Evolutionary conservation across 257 asterid genomes (phyloP).

Genomic region (Apocynum venetum): DNA sequence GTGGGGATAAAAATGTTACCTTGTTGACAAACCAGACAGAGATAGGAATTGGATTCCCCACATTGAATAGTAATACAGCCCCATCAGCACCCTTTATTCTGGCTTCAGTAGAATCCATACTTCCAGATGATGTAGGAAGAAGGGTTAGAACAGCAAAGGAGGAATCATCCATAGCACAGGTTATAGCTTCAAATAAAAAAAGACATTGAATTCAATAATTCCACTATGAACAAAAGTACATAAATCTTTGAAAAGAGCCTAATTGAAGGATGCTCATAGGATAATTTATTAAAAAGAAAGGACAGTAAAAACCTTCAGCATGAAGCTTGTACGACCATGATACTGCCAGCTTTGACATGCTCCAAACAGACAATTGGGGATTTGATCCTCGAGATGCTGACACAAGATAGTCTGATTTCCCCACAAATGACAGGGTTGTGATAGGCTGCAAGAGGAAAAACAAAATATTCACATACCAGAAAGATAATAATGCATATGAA

Average conservation of each 20-base stretch:
- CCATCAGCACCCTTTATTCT: constrained; percentile 41
- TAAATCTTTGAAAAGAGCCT: not conserved
- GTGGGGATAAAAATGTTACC: constrained; percentile 35
- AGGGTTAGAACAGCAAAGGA: constrained; percentile 72
- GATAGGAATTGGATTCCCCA: constrained; percentile 60
- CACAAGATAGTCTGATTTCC: constrained; percentile 73
- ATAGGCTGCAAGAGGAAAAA: constrained; percentile 49
- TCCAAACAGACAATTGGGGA: constrained; percentile 66
- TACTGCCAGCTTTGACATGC: constrained; percentile 56
- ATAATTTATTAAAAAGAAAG: not conserved
- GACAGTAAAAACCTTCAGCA: constrained; percentile 52
- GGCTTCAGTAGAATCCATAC: constrained; percentile 27
- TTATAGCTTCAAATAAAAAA: constrained; percentile 52
- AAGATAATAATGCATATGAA: not conserved
- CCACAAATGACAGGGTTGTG: constrained; percentile 60
- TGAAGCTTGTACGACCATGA: constrained; percentile 81
- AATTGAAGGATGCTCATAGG: not conserved
- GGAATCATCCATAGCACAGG: constrained; percentile 58
- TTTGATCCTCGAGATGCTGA: constrained; percentile 67
- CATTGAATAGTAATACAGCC: constrained; percentile 56
- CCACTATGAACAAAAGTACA: not conserved
- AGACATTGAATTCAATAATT: constrained; percentile 11
- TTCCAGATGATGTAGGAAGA: constrained; percentile 30
- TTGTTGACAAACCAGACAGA: constrained; percentile 72
- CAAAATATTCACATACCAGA: constrained; percentile 18